A percentile compares a stretch with the other conserved stretches of the same genome.
Evolutionary conservation across 306 rosid genomes (phyloP).

Genomic region (Acacia crassicarpa): DNA sequence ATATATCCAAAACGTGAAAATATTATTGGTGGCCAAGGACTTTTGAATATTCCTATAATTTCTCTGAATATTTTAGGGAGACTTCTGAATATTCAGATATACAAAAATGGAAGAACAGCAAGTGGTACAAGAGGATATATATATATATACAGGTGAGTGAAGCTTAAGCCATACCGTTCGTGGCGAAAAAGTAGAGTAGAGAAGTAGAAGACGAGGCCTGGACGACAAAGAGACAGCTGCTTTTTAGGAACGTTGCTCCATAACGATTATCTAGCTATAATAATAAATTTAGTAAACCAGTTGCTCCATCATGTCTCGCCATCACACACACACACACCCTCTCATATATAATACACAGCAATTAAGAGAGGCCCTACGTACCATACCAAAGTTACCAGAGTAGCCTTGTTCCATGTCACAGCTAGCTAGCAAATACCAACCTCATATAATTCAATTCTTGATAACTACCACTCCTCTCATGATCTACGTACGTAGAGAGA

Average conservation of each 20-base stretch:
- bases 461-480: not conserved
- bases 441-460: slow-evolving; percentile 32
- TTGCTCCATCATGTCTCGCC: slow-evolving; percentile 12
- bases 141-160: not conserved
- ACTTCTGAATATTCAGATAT: not conserved
- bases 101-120: not conserved
- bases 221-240: not conserved
- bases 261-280: not conserved
- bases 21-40: not conserved
- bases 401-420: slow-evolving; percentile 33
- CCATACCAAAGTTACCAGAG: slow-evolving; percentile 34
- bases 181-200: not conserved
- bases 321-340: not conserved
- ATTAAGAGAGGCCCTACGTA: slow-evolving; percentile 19
- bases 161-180: not conserved
- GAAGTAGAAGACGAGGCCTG: not conserved
- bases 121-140: not conserved
- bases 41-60: no score
- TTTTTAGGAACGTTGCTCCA: not conserved
- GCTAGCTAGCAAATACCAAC: not conserved
- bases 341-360: slow-evolving; percentile 34
- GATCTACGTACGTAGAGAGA: not conserved
- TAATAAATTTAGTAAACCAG: not conserved
- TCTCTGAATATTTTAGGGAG: no score
- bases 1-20: not conserved